These are phyloP conservation scores for Choanephora cucurbitarum DNA, from an alignment of 371 early-diverging fungal genomes.

Conservation along the genomic window DNA sequence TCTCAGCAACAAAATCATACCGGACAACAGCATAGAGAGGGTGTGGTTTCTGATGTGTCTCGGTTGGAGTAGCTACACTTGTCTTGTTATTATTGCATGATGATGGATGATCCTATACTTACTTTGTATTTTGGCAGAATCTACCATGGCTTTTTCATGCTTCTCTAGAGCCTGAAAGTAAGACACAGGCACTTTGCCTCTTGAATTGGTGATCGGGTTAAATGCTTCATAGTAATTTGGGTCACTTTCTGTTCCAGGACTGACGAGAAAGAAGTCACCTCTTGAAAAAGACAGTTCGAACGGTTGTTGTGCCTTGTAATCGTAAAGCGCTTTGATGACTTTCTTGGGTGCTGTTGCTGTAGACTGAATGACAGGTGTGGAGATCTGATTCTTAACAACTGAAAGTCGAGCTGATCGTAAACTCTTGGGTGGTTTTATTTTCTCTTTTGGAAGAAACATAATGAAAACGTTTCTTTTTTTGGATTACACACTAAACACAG, in stretches of 20 bases:
- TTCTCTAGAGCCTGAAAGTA: constrained; percentile 76
- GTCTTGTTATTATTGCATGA: too few species aligned
- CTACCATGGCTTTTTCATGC: constrained; percentile 24
- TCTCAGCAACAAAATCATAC: constrained; percentile 73
- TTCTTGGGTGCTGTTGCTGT: constrained; percentile 67
- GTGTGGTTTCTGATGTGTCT: constrained; percentile 10
- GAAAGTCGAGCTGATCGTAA: constrained; percentile 29
- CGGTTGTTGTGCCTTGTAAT: constrained; percentile 62
- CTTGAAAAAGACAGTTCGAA: constrained; percentile 74
- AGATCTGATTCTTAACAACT: constrained; percentile 35
- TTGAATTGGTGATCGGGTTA: constrained; percentile 73
- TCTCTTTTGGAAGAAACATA: constrained; percentile 30
- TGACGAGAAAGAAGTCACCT: constrained; percentile 88
- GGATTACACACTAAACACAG: too few species aligned
- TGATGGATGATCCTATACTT: too few species aligned
- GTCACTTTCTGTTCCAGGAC: constrained; percentile 57
- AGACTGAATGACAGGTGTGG: constrained; percentile 32
- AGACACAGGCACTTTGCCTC: constrained; percentile 75
- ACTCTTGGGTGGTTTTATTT: constrained; percentile 27
- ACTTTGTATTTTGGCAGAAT: constrained; percentile 7
- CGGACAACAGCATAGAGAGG: constrained; percentile 64
- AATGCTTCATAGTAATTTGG: constrained; percentile 78
- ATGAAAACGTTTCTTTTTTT: neutral
- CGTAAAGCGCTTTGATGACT: constrained; percentile 74
- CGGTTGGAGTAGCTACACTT: too few species aligned